Percentiles rank a stretch among this genome's conserved stretches.
Evolutionary conservation across 352 stramenopile genomes (phyloP).

Genomic region (Pythium dissimile): DNA sequence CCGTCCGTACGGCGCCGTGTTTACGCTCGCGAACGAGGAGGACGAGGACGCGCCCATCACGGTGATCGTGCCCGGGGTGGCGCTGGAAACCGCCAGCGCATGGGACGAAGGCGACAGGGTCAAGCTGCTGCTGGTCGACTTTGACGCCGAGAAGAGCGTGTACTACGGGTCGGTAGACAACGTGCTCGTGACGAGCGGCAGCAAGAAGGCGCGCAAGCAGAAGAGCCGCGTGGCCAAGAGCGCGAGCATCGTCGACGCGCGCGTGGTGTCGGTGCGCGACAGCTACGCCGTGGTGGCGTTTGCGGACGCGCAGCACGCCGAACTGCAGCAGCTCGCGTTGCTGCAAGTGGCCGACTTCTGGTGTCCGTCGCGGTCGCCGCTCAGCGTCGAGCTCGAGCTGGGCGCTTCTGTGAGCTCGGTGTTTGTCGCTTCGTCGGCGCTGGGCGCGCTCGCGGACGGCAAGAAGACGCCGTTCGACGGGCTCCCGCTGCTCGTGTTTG

Average conservation of each 20-base stretch:
- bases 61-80: slow-evolving; percentile 56
- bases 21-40: slow-evolving; percentile 66
- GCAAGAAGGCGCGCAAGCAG: slow-evolving; percentile 72
- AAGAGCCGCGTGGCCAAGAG: slow-evolving; percentile 51
- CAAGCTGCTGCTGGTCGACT: slow-evolving; percentile 81
- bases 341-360: slow-evolving; percentile 77
- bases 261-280: slow-evolving; percentile 46
- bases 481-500: slow-evolving; percentile 55
- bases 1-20: slow-evolving; percentile 84
- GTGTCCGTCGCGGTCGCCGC: slow-evolving; percentile 58
- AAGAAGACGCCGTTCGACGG: slow-evolving; percentile 73
- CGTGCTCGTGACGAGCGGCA: slow-evolving; percentile 49
- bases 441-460: slow-evolving; percentile 26
- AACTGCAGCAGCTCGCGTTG: slow-evolving; percentile 43
- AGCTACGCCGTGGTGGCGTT: slow-evolving; percentile 72
- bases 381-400: slow-evolving; percentile 52
- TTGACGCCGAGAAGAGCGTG: slow-evolving; percentile 83
- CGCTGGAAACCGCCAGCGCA: slow-evolving; percentile 24
- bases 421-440: slow-evolving; percentile 43
- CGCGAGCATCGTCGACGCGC: slow-evolving; percentile 26
- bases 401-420: slow-evolving; percentile 28
- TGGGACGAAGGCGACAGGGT: slow-evolving; percentile 63
- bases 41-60: slow-evolving; percentile 60
- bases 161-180: slow-evolving; percentile 56
- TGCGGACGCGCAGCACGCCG: slow-evolving; percentile 30